A percentile compares a stretch with the other conserved stretches of the same genome.
These are phyloP conservation scores for Emericellopsis atlantica DNA, from an alignment of 2,329 filamentous ascomycete genomes.

Conservation along the genomic window DNA sequence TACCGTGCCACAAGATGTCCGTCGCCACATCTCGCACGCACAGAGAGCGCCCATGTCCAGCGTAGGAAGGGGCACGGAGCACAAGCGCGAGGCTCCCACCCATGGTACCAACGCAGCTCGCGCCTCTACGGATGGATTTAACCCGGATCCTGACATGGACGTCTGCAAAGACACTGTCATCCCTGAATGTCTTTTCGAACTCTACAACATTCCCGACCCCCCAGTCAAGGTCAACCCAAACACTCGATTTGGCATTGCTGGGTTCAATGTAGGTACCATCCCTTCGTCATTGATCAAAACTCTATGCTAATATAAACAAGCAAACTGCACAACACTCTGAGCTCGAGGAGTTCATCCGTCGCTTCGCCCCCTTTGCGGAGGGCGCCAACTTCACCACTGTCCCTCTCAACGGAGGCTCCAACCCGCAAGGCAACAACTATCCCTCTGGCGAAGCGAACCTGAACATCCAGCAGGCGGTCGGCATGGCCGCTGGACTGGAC, in stretches of 20 bases:
- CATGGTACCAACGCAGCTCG: background rate
- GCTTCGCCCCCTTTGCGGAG: constrained; percentile 35
- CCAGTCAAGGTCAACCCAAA: constrained; percentile 45
- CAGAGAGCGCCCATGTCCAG: constrained; percentile 28
- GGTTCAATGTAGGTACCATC: constrained; percentile 24
- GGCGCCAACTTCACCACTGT: constrained; percentile 44
- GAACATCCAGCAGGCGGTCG: constrained; percentile 22
- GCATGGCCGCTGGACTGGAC: constrained; percentile 18
- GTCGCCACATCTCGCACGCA: constrained; percentile 26
- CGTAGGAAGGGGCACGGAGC: constrained; percentile 7
- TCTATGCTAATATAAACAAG: constrained; percentile 9
- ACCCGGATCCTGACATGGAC: constrained; percentile 5
- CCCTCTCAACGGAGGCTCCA: constrained; percentile 43
- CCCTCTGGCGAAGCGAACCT: constrained; percentile 20
- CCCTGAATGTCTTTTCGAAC: constrained; percentile 27
- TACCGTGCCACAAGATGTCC: constrained; percentile 20
- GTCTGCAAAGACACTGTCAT: constrained; percentile 25
- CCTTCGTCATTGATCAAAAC: background rate
- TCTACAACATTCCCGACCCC: constrained; percentile 28
- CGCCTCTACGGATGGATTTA: background rate
- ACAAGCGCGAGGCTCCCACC: background rate
- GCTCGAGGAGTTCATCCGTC: constrained; percentile 39
- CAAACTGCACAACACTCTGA: constrained; percentile 41
- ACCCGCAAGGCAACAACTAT: constrained; percentile 26
- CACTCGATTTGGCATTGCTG: constrained; percentile 50